A percentile compares a stretch with the other conserved stretches of the same genome.
These are phyloP conservation scores for Gamsiella multidivaricata DNA, from an alignment of 192 early-diverging fungal genomes.

Conservation along the genomic window DNA sequence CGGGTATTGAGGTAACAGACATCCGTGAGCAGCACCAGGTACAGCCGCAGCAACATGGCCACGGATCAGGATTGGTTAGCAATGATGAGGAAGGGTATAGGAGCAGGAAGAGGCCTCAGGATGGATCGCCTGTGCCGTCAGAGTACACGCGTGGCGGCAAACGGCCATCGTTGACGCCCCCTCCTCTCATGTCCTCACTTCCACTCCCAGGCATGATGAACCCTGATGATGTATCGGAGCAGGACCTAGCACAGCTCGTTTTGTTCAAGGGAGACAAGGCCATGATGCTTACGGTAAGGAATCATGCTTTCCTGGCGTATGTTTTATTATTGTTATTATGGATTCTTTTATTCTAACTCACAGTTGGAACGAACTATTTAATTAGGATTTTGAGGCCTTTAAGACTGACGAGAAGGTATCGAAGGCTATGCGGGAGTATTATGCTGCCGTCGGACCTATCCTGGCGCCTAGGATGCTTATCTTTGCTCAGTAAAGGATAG, in stretches of 20 bases:
- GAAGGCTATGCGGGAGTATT: constrained; percentile 48
- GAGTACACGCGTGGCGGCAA: constrained; percentile 33
- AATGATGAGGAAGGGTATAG: constrained; percentile 19
- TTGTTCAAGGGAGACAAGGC: constrained; percentile 37
- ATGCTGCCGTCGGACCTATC: constrained; percentile 32
- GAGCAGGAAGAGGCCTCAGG: constrained; percentile 14
- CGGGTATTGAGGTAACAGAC: neutral
- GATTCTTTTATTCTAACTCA: neutral
- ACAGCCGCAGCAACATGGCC: neutral
- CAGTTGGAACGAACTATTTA: no score
- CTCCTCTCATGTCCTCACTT: constrained; percentile 3
- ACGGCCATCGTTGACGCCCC: constrained; percentile 40
- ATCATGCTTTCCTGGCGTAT: neutral
- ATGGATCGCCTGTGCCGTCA: constrained; percentile 5
- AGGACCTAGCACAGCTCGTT: constrained; percentile 47
- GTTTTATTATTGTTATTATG: neutral
- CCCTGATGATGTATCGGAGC: constrained; percentile 34
- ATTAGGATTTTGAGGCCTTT: constrained; percentile 32
- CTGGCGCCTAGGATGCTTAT: constrained; percentile 42
- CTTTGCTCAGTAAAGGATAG: constrained; percentile 19
- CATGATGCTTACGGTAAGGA: constrained; percentile 37
- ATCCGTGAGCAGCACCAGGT: neutral
- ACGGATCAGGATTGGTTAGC: neutral
- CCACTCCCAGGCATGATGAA: constrained; percentile 53
- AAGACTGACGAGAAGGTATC: constrained; percentile 17